These are phyloP conservation scores for Nemania abortiva DNA, from an alignment of 2,329 filamentous ascomycete genomes.

Conservation along the genomic window DNA sequence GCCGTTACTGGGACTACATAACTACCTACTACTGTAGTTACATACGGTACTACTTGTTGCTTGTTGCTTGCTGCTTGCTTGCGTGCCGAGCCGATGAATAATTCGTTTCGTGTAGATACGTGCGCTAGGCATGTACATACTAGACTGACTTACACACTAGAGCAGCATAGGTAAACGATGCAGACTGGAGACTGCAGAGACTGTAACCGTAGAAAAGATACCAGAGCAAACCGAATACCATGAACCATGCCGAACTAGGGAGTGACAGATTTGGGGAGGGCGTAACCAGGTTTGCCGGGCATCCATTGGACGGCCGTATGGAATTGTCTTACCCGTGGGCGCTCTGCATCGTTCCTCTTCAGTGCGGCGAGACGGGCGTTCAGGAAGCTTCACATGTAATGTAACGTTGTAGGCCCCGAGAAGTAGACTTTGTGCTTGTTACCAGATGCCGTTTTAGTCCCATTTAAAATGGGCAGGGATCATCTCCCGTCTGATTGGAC, in stretches of 20 bases:
- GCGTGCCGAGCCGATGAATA: not conserved
- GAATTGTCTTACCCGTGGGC: slow-evolving; percentile 43
- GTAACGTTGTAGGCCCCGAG: slow-evolving; percentile 45
- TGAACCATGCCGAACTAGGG: slow-evolving; percentile 29
- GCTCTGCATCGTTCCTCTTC: slow-evolving; percentile 37
- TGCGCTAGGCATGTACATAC: not conserved
- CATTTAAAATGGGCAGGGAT: slow-evolving; percentile 46
- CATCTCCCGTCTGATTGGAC: slow-evolving; percentile 32
- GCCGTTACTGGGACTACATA: slow-evolving; percentile 25
- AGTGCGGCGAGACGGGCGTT: slow-evolving; percentile 37
- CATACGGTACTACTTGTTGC: not conserved
- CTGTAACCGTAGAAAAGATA: slow-evolving; percentile 33
- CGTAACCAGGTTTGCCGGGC: slow-evolving; percentile 30
- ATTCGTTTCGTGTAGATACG: slow-evolving; percentile 23
- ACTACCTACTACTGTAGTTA: not conserved
- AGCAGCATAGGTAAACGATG: not conserved
- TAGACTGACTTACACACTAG: not conserved
- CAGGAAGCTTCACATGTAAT: slow-evolving; percentile 41
- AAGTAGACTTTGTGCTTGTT: slow-evolving; percentile 38
- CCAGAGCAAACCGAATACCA: not conserved
- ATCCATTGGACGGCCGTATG: slow-evolving; percentile 21
- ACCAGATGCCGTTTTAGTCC: slow-evolving; percentile 40
- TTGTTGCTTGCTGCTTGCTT: not conserved
- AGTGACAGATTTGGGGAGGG: slow-evolving; percentile 27
- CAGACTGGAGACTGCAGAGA: not conserved